Evolutionary conservation across 805 yeast species (phyloP).

Genomic region (Kuraishia floccosa): DNA sequence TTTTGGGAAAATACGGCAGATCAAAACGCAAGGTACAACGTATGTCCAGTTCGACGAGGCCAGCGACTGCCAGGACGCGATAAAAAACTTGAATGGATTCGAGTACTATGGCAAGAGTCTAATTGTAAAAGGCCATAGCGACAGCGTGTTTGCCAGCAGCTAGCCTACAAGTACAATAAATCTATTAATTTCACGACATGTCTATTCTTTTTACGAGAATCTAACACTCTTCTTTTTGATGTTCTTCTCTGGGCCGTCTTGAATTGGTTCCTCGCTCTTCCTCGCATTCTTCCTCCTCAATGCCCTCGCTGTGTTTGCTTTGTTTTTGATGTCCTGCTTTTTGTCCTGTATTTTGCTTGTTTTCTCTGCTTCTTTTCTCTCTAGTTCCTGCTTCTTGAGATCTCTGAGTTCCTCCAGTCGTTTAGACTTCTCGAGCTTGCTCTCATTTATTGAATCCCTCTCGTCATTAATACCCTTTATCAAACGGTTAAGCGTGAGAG

Average conservation of each 20-base stretch:
- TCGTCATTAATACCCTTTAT: slow-evolving; percentile 76
- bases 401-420: slow-evolving; percentile 87
- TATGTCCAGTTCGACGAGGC: slow-evolving; percentile 6
- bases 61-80: slow-evolving; percentile 10
- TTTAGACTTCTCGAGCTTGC: slow-evolving; percentile 82
- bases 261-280: slow-evolving; percentile 12
- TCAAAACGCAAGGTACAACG: too few relatives aligned
- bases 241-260: slow-evolving; percentile 10
- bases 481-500: slow-evolving; percentile 50
- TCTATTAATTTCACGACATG: too few relatives aligned
- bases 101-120: slow-evolving; percentile 6
- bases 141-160: background rate
- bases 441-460: slow-evolving; percentile 67
- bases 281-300: slow-evolving; percentile 49
- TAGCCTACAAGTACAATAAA: background rate
- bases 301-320: slow-evolving; percentile 59
- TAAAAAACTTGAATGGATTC: slow-evolving; percentile 11
- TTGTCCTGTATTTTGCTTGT: slow-evolving; percentile 60
- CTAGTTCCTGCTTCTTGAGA: slow-evolving; percentile 76
- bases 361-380: slow-evolving; percentile 67
- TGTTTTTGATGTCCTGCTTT: slow-evolving; percentile 64
- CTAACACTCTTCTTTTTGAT: slow-evolving; percentile 27
- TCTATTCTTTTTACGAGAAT: too few relatives aligned
- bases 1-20: too few relatives aligned
- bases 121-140: slow-evolving; percentile 2